These are phyloP conservation scores for Rhizophagus clarus DNA, from an alignment of 192 early-diverging fungal genomes.

Conservation along the genomic window DNA sequence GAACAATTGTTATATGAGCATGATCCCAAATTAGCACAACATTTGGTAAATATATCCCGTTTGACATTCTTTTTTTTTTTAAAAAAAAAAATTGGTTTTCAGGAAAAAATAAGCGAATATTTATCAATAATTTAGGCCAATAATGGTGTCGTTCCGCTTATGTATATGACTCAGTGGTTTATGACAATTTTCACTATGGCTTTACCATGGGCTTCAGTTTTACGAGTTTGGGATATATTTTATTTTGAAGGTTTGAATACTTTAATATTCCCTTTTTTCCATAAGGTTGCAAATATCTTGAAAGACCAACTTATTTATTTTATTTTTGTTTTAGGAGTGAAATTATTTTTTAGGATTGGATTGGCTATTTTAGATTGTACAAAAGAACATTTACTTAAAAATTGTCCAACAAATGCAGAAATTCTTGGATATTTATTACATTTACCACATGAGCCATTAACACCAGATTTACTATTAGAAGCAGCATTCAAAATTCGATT, in stretches of 20 bases:
- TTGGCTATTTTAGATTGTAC: slow-evolving; percentile 73
- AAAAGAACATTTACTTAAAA: slow-evolving; percentile 64
- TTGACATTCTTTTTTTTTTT: not conserved
- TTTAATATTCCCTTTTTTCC: not conserved
- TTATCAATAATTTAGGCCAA: slow-evolving; percentile 42
- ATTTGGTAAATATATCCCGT: slow-evolving; percentile 54
- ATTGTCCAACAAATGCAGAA: slow-evolving; percentile 78
- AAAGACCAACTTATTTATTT: too few species aligned
- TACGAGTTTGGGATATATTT: slow-evolving; percentile 94
- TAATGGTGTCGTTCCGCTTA: slow-evolving; percentile 81
- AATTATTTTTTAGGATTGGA: slow-evolving; percentile 81
- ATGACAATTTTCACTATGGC: slow-evolving; percentile 87
- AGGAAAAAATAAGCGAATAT: too few species aligned
- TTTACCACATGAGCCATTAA: slow-evolving; percentile 68
- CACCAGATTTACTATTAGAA: slow-evolving; percentile 66
- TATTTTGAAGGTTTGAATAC: slow-evolving; percentile 64
- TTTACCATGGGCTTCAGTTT: slow-evolving; percentile 84
- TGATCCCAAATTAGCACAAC: slow-evolving; percentile 63
- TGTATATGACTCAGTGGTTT: slow-evolving; percentile 95
- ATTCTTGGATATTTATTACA: slow-evolving; percentile 76
- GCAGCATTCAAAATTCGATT: slow-evolving; percentile 73
- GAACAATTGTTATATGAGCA: slow-evolving; percentile 73
- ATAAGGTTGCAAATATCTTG: not conserved
- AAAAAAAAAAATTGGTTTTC: not conserved
- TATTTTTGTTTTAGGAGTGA: slow-evolving; percentile 55